Evolutionary conservation across 495 filamentous ascomycete species (phyloP), one percentile per base, ranked within the genome.

Genomic region (Aspergillus egyptiacus): DNA sequence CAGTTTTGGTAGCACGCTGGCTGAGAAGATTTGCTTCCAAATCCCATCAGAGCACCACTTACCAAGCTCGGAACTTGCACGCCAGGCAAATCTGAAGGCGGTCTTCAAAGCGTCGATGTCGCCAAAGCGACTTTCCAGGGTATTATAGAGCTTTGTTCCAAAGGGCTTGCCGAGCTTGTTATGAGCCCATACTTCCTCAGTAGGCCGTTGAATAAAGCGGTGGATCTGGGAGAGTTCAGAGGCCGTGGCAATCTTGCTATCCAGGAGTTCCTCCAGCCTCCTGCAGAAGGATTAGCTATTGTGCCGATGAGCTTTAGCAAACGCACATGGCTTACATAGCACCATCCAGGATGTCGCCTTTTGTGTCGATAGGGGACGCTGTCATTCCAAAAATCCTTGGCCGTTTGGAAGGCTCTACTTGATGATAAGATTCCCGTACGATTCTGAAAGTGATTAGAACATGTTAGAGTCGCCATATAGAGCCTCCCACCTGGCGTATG

Each of bases 321-420:
- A 24, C 20, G 24, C n/a, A 35, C 14, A n/a, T n/a, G 10, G 62
- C 67, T 51, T 65, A 83, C 77, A 56, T 62, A 14, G 89, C 89
- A 46, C 85, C 86, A 32, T 80, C 69, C 17, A 78, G 68, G 19
- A 87, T 77, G 57, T 93, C 80, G 0, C 76, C 73, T 55, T 85
- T 83, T 2, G 85, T 81, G 70, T 97, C 91, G n/a, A 97, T 84
- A 2, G 93, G 93, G 8, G 91, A 96, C 13, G 93, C 93, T 7
- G 93, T 99, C 91, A 99, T 96, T 14, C 91, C 93, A 58, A 99
- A 87, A 18, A 99, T 82, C 47, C 84, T 84, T 11, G 93, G 94
- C 2, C 81, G 75, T 15, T 66, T 71, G 1, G 64, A 57, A 1
- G 52, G 35, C 61, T 68, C 59, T 13, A 70, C 65, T 25, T 67